Evolutionary conservation across 306 rosid species (phyloP).

Genomic region (Purshia tridentata): DNA sequence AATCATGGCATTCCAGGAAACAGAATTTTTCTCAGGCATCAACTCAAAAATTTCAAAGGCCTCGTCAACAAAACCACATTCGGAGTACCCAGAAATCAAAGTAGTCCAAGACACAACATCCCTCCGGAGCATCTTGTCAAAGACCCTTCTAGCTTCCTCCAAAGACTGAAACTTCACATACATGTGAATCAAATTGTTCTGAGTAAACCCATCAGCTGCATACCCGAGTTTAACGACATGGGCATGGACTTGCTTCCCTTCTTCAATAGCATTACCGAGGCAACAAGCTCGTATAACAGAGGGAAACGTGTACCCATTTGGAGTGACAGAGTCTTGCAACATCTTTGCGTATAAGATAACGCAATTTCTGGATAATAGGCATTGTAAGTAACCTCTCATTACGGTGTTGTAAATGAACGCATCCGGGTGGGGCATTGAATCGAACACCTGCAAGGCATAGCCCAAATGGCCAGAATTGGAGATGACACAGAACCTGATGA

Average conservation of each 20-base stretch:
- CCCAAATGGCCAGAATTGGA: conserved; percentile 36
- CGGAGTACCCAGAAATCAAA: conserved; percentile 52
- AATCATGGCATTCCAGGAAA: conserved; percentile 70
- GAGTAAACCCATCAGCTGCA: conserved; percentile 34
- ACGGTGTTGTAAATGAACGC: conserved; percentile 59
- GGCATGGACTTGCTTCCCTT: conserved; percentile 56
- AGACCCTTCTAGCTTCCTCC: conserved; percentile 48
- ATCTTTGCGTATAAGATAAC: conserved; percentile 44
- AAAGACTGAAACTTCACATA: conserved; percentile 41
- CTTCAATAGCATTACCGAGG: conserved; percentile 17
- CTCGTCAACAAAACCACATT: conserved; percentile 43
- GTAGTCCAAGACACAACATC: conserved; percentile 64
- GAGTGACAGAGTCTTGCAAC: conserved; percentile 40
- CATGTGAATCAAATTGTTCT: conserved; percentile 46
- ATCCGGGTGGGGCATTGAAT: conserved; percentile 46
- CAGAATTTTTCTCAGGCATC: conserved; percentile 49
- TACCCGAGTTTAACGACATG: conserved; percentile 59
- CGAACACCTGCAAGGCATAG: conserved; percentile 54
- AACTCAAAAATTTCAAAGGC: conserved; percentile 46
- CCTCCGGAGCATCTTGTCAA: conserved; percentile 37
- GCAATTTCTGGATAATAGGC: conserved; percentile 28
- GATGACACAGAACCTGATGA: conserved; percentile 52
- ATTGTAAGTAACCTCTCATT: conserved; percentile 37
- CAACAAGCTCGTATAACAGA: conserved; percentile 45
- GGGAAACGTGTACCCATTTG: conserved; percentile 59